Evolutionary conservation across 257 asterid species (phyloP), one percentile per base, ranked within the genome.

Genomic region (Lycium ferocissimum): DNA sequence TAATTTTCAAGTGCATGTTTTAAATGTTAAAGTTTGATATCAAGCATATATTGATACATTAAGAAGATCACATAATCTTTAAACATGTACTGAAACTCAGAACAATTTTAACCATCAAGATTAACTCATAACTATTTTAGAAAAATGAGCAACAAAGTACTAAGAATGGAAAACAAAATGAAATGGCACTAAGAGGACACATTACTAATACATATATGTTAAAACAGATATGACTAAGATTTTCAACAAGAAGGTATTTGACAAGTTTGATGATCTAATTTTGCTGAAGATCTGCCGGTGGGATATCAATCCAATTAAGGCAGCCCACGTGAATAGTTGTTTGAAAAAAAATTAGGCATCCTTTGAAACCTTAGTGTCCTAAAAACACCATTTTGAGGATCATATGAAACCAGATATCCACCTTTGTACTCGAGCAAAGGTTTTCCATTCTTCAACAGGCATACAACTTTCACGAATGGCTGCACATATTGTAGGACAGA

Each of bases 291-390:
- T 26, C 33, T 26, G 33, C 1, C 33, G 1, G 33, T 26, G 33
- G 65, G 65, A 6, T 58, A 58, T 17, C 86, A 47, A 84, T 79
- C 62, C 79, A 84, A 9, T 84, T 86, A 20, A 91, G 88, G 84
- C 91, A 89, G 10, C 92, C 91, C 45, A 89, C 87, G 89, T 83
- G 92, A 86, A 86, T 56, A 12, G 70, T 66, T 6, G 89, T 83
- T 69, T 79, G 87, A 86, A 66, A 84, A 91, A 6, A 86, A 11
- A 61, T 61, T 76, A 10, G 94, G 90, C 88, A 90, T 83, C 54
- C 89, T 89, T 1, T 13, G 63, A 81, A 84, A 84, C 18, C 8
- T 7, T n/a, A 89, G 6, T 8, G 84, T 81, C 86, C 40, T 67
- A 62, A 89, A 88, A 1, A 18, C 79, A 47, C 84, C 61, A 5